Evolutionary conservation across 345 rosid species (phyloP).

Genomic region (Eucalyptus curtisii): DNA sequence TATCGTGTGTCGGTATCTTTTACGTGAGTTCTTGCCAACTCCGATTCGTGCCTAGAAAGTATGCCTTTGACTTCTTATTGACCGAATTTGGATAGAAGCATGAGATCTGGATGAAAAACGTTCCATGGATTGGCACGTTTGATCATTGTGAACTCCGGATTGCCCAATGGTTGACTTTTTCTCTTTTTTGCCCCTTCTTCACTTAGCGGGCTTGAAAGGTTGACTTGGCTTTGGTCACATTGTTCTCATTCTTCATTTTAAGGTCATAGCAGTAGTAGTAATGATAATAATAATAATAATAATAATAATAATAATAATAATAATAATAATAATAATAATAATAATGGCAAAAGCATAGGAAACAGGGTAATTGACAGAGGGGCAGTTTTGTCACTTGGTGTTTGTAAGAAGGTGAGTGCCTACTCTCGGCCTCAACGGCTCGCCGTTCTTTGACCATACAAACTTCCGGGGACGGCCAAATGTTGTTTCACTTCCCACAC

Average conservation of each 20-base stretch:
- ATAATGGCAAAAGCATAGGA: background rate
- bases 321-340: background rate
- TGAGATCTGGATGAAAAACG: background rate
- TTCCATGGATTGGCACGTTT: background rate
- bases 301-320: background rate
- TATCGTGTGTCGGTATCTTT: background rate
- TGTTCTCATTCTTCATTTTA: background rate
- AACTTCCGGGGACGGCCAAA: background rate
- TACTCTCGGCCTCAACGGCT: background rate
- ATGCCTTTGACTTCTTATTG: background rate
- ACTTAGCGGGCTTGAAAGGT: background rate
- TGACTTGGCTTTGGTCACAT: background rate
- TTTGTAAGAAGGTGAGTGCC: background rate
- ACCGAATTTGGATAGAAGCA: background rate
- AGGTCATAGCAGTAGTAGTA: background rate
- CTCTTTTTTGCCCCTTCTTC: background rate
- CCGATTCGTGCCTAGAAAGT: background rate
- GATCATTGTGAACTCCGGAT: background rate
- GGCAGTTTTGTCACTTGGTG: background rate
- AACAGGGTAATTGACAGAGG: background rate
- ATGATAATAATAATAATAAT: too few relatives aligned
- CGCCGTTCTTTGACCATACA: background rate
- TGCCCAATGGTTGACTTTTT: background rate
- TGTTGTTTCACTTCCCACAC: background rate
- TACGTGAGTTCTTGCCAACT: background rate